Evolutionary conservation across 768 basidiomycete species (phyloP), one percentile per base, ranked within the genome.

Genomic region (Naematelia encephala): DNA sequence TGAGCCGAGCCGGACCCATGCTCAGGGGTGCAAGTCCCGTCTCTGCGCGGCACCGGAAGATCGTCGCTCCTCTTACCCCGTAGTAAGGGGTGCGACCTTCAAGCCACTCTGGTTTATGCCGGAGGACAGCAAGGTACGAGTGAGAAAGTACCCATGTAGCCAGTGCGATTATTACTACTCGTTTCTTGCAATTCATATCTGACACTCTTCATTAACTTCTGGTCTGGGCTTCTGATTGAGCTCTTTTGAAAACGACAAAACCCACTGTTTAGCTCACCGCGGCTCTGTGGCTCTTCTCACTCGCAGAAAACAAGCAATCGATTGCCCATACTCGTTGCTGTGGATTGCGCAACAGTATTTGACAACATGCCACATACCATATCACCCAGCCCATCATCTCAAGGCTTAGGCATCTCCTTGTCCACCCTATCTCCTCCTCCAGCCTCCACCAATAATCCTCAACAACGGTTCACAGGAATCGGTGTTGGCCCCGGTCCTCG

Each of bases 321-420:
- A 16, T 39, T n/a, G n/a, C n/a, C n/a, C n/a, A n/a, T n/a, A n/a
- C 34, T 16, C 8, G 34, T 16, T 39, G 34, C 8, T 39, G 8
- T 8, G 34, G 8, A 16, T 39, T 39, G 16, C 34, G 16, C 8
- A 39, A 16, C 34, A 16, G 8, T 39, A 16, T 39, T 39, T 39
- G 8, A 8, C 34, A 39, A 8, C 34, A 39, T 39, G 34, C 56
- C 59, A n/a, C 64, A 66, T 45, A 66, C 67, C 34, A 66, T 69
- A 29, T 66, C 64, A 4, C 65, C 64, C 2, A 55, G 60, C 4
- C 57, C 59, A 19, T 50, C 57, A 12, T 67, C 64, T 1, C 62
- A 63, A 60, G 70, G 70, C 10, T 58, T 72, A 2, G 70, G 70
- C 19, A 72, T 72, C 51, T 65, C 60, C 27, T 62, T 52, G 44